These are phyloP conservation scores for Borovskyia barvae DNA, from an alignment of 208 protist species.

Conservation along the genomic window DNA sequence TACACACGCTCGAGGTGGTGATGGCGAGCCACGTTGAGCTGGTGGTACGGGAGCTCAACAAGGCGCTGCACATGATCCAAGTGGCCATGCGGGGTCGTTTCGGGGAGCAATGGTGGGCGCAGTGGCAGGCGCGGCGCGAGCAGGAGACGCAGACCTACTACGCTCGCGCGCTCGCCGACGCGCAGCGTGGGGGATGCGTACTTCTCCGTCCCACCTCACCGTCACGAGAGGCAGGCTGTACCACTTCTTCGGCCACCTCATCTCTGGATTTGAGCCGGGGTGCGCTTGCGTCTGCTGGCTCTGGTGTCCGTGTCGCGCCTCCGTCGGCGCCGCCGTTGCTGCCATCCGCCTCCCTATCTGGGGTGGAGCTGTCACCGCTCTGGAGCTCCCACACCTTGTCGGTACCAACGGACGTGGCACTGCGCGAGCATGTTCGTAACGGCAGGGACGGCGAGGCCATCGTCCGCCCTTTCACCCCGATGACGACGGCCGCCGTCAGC, in stretches of 20 bases:
- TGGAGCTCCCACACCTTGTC: conserved; percentile 10
- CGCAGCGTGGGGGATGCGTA: conserved; percentile 19
- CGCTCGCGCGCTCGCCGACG: conserved; percentile 28
- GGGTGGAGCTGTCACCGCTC: background rate
- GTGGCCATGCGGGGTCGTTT: conserved; percentile 21
- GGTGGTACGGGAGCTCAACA: conserved; percentile 49
- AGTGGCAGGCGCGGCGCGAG: conserved; percentile 21
- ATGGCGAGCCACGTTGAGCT: conserved; percentile 16
- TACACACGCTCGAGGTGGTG: conserved; percentile 35
- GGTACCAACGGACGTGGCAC: conserved; percentile 2
- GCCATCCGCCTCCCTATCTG: background rate
- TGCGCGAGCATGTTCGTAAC: conserved; percentile 5
- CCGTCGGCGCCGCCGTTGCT: conserved; percentile 8
- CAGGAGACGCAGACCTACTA: conserved; percentile 35
- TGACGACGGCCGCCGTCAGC: background rate
- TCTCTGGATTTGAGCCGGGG: too few relatives aligned
- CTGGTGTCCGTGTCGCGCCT: conserved; percentile 1
- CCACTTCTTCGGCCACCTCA: too few relatives aligned
- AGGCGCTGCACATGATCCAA: conserved; percentile 41
- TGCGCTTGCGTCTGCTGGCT: too few relatives aligned
- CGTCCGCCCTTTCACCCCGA: background rate
- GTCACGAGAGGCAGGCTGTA: too few relatives aligned
- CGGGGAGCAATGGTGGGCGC: conserved; percentile 21
- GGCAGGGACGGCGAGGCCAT: background rate
- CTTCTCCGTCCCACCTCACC: background rate